Percentiles rank a stretch among this genome's conserved stretches.
These are phyloP conservation scores for Fistulinella cinereoalba DNA, from an alignment of 1,284 basidiomycete species.

Conservation along the genomic window DNA sequence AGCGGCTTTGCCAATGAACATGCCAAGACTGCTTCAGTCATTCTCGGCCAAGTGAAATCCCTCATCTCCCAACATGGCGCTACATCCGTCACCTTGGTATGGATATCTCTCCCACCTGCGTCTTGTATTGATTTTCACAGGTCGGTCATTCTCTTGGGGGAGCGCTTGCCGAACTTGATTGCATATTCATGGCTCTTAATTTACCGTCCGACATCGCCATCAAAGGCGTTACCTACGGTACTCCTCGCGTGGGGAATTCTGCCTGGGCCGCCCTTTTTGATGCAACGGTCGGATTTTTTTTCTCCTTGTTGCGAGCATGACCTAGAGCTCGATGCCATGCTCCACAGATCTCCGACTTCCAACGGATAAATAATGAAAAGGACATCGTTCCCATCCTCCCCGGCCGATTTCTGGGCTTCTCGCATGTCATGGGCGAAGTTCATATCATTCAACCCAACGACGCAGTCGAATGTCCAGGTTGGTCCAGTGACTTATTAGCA, in stretches of 20 bases:
- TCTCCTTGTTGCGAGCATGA: neutral
- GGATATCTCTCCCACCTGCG: conserved; percentile 1
- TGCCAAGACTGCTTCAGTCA: conserved; percentile 35
- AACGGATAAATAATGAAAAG: conserved; percentile 45
- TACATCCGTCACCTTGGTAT: conserved; percentile 38
- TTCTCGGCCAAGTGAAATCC: conserved; percentile 39
- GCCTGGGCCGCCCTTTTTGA: conserved; percentile 34
- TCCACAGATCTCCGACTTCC: conserved; percentile 41
- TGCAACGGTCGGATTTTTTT: conserved; percentile 33
- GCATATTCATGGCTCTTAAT: conserved; percentile 48
- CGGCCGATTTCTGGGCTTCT: conserved; percentile 41
- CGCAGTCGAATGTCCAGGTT: conserved; percentile 42
- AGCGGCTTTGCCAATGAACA: conserved; percentile 37
- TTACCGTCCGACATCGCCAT: conserved; percentile 41
- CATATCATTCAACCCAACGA: conserved; percentile 37
- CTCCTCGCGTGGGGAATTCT: conserved; percentile 41
- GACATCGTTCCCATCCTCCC: conserved; percentile 51
- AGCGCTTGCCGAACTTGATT: conserved; percentile 53
- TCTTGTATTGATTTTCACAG: conserved; percentile 23
- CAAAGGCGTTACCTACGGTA: conserved; percentile 48
- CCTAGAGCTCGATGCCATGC: neutral
- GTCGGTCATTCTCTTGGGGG: conserved; percentile 59
- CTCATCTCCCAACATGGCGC: conserved; percentile 35
- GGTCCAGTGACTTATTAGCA: conserved; percentile 1
- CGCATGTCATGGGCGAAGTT: conserved; percentile 41